A percentile compares a stretch with the other conserved stretches of the same genome.
phyloP scores from a whole-genome alignment of 495 filamentous ascomycete species.

The Penicillium flavigenum region DNA sequence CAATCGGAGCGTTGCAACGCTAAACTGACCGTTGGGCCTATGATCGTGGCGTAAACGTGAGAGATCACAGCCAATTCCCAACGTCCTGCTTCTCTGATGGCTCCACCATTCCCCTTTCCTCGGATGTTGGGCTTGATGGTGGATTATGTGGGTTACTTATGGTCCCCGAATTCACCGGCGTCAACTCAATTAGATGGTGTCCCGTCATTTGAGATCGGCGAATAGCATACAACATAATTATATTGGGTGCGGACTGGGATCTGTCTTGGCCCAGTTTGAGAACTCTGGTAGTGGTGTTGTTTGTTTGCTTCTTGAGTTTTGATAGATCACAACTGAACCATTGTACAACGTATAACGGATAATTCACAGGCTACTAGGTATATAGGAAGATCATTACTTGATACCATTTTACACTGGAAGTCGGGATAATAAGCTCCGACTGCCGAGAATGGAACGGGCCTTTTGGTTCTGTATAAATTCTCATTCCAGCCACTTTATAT shows the following conservation, averaged over 20 bases:
- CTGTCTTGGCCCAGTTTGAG: neutral
- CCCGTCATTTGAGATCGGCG: slow-evolving; percentile 18
- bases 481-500: neutral
- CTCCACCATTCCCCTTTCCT: neutral
- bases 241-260: slow-evolving; percentile 10
- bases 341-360: neutral
- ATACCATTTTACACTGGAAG: neutral
- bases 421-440: neutral
- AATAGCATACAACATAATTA: slow-evolving; percentile 8
- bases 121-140: neutral
- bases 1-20: slow-evolving; percentile 6
- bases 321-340: neutral
- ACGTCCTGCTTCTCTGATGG: neutral
- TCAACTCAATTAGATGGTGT: slow-evolving; percentile 24
- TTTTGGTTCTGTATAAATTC: neutral
- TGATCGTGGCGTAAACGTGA: slow-evolving; percentile 10
- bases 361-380: neutral
- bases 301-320: slow-evolving; percentile 1
- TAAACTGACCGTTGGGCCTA: slow-evolving; percentile 8
- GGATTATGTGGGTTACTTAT: slow-evolving; percentile 2
- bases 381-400: neutral
- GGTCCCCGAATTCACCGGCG: slow-evolving; percentile 21
- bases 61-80: slow-evolving; percentile 13
- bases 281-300: slow-evolving; percentile 2
- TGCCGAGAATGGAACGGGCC: neutral